Evolutionary conservation across 192 early-diverging fungal genomes (phyloP).

Genomic region (Podila verticillata): DNA sequence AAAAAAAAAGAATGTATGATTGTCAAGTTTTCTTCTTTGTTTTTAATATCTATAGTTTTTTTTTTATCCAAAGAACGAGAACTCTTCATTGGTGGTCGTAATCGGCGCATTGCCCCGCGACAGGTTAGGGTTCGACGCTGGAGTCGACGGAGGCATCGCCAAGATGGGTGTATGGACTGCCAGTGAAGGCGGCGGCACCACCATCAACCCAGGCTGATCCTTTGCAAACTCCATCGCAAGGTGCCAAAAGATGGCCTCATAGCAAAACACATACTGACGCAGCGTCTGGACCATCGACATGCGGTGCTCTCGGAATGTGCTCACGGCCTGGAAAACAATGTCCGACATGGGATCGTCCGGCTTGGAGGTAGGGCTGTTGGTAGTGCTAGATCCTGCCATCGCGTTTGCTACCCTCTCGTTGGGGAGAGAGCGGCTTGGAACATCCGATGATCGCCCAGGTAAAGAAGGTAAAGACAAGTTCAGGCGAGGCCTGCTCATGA

Average conservation of each 20-base stretch:
- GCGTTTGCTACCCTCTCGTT: conserved; percentile 78
- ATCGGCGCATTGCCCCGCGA: conserved; percentile 25
- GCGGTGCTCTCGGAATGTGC: conserved; percentile 78
- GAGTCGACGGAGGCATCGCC: conserved; percentile 17
- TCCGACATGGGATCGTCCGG: conserved; percentile 50
- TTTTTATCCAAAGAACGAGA: conserved; percentile 40
- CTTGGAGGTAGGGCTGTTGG: conserved; percentile 28
- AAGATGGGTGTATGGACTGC: conserved; percentile 41
- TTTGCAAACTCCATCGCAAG: conserved; percentile 28
- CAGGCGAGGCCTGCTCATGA: not conserved
- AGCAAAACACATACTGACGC: conserved; percentile 85
- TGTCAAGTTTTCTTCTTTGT: not conserved
- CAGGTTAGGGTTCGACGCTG: conserved; percentile 16
- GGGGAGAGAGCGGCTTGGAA: conserved; percentile 43
- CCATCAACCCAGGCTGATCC: conserved; percentile 27
- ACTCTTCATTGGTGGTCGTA: conserved; percentile 23
- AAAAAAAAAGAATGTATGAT: not conserved
- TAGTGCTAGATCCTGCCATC: conserved; percentile 76
- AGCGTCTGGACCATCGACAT: conserved; percentile 87
- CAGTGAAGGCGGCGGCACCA: conserved; percentile 20
- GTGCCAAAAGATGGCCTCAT: conserved; percentile 78
- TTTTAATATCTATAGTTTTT: not conserved
- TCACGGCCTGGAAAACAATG: conserved; percentile 70
- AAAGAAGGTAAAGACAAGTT: not conserved
- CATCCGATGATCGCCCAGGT: not conserved